Percentiles rank a stretch among this genome's conserved stretches.
phyloP scores from a whole-genome alignment of 2,329 filamentous ascomycete species.

The Xylaria polymorpha region DNA sequence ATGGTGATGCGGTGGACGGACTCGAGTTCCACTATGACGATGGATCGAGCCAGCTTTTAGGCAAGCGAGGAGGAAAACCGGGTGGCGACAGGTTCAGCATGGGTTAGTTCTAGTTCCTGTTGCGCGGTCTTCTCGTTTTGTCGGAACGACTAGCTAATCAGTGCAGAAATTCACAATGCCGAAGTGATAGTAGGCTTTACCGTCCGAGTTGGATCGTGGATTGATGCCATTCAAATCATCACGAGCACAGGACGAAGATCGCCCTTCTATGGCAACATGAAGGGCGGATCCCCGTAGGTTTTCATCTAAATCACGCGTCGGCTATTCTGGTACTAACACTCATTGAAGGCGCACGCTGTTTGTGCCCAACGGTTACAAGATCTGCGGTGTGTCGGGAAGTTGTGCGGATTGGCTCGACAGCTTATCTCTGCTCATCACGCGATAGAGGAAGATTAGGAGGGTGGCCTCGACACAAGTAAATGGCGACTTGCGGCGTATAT shows the following conservation, averaged over 20 bases:
- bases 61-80: slow-evolving; percentile 74
- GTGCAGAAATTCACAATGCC: slow-evolving; percentile 79
- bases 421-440: slow-evolving; percentile 82
- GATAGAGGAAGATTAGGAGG: slow-evolving; percentile 56
- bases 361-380: slow-evolving; percentile 86
- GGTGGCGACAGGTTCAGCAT: slow-evolving; percentile 81
- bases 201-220: slow-evolving; percentile 81
- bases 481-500: neutral
- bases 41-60: slow-evolving; percentile 84
- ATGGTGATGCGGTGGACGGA: slow-evolving; percentile 81
- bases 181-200: slow-evolving; percentile 91
- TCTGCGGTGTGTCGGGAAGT: slow-evolving; percentile 88
- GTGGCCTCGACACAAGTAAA: neutral
- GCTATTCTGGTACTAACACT: slow-evolving; percentile 40
- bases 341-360: slow-evolving; percentile 81
- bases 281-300: slow-evolving; percentile 84
- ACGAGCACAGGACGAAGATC: slow-evolving; percentile 91
- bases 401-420: slow-evolving; percentile 85
- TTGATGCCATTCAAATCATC: slow-evolving; percentile 89
- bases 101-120: slow-evolving; percentile 66
- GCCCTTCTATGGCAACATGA: slow-evolving; percentile 82
- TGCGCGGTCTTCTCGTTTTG: neutral
- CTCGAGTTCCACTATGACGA: slow-evolving; percentile 96
- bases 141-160: slow-evolving; percentile 15
- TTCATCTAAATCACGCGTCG: slow-evolving; percentile 3